Evolutionary conservation across 1,139 yeast species (phyloP), one percentile per base, ranked within the genome.

Genomic region (Nakaseomyces glabratus): DNA sequence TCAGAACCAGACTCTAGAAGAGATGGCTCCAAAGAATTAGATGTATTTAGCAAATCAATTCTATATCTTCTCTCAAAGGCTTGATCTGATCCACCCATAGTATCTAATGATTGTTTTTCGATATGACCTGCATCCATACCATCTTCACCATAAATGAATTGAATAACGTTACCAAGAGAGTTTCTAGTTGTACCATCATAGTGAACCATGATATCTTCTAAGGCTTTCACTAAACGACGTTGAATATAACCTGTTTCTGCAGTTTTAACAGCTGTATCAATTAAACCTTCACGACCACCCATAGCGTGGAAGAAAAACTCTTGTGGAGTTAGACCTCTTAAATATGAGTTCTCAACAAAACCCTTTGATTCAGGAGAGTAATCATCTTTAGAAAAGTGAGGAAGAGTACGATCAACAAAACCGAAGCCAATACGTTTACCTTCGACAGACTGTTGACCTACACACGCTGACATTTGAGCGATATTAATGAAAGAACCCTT

Each of bases 261-360:
- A 26, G 98, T 90, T 62, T 88, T 88, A 34, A 88, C 97, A 11
- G 97, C 97, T 40, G 99, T 90, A 74, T 90, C 99, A 61, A 90
- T 90, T 60, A 90, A 74, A 75, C 99, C 99, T 68, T 90, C 99
- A 73, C 99, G 85, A 72, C 99, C 99, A 52, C 98, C 98, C 98
- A 93, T 93, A 37, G 98, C 98, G 61, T 93, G 99, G 81, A 90
- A 90, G 59, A 93, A 93, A 62, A 93, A 93, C 61, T 93, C 98
- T 63, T 90, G 98, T 24, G 99, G 99, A 11, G 98, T 90, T 55
- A 93, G 71, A 28, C 99, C 99, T 69, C 98, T 78, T 56, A 90
- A 71, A 55, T 90, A 93, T 9, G 98, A 93, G 56, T 93, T 93
- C 62, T 90, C 98, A 47, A 93, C 94, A 52, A 93, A 93, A 45